Percentiles rank a stretch among this genome's conserved stretches.
Evolutionary conservation across 768 basidiomycete genomes (phyloP).

Genomic region (Melanogaster broomeanus): DNA sequence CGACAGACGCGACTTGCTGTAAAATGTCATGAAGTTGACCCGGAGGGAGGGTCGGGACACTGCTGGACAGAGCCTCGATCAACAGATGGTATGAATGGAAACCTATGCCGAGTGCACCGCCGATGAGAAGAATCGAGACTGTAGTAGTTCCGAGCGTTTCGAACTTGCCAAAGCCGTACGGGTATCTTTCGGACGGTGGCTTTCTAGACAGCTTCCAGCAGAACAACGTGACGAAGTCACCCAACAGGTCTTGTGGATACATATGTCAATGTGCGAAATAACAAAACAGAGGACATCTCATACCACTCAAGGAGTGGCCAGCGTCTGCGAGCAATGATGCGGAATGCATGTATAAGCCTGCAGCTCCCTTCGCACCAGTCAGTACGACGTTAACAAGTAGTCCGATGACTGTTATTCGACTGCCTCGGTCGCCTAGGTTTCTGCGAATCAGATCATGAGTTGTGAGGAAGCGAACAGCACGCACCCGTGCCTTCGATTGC

Average conservation of each 20-base stretch:
- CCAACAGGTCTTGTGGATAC: constrained; percentile 63
- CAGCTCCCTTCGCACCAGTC: constrained; percentile 81
- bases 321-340: constrained; percentile 92
- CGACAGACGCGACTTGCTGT: constrained; percentile 52
- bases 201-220: constrained; percentile 85
- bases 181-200: constrained; percentile 78
- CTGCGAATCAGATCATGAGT: not conserved
- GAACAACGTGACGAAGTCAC: constrained; percentile 89
- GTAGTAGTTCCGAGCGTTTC: constrained; percentile 94
- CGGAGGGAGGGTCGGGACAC: constrained; percentile 61
- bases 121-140: constrained; percentile 83
- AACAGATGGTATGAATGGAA: constrained; percentile 90
- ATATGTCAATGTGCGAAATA: constrained; percentile 8
- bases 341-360: constrained; percentile 89
- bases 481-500: constrained; percentile 67
- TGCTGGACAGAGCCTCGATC: constrained; percentile 67
- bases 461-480: constrained; percentile 18
- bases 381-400: constrained; percentile 80
- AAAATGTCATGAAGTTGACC: constrained; percentile 68
- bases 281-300: constrained; percentile 26
- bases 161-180: constrained; percentile 91
- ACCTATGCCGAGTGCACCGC: constrained; percentile 82
- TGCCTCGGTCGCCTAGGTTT: constrained; percentile 72
- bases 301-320: constrained; percentile 87
- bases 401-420: constrained; percentile 82